Evolutionary conservation across 2,329 filamentous ascomycete species (phyloP), one percentile per base, ranked within the genome.

Genomic region (Pezicula radicicola): DNA sequence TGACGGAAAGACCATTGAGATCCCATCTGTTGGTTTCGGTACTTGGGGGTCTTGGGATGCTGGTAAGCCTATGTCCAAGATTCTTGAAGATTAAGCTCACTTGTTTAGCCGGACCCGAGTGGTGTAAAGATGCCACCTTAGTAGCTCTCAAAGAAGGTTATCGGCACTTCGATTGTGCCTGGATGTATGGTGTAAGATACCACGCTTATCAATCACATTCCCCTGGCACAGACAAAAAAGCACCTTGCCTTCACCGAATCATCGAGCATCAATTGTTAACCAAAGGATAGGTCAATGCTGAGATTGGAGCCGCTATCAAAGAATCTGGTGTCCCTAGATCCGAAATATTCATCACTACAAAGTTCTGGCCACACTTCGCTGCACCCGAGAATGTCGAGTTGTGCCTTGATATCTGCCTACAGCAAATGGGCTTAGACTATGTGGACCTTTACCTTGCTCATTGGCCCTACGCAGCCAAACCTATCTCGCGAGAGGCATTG

Each of bases 391-490:
- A 52, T 35, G 83, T 83, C 8, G 83, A 87, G 70, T 73, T 85
- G 61, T 83, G 80, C 37, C 77, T 92, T 36, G 81, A 89, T 60
- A 82, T 86, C 75, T 87, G 83, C 62, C 73, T 93, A 66, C 79
- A 84, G 71, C 77, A 80, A 53, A 74, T 94, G 36, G 87, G 88
- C 1, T 74, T 93, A 45, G 85, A 90, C 57, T 55, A 93, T 66
- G 78, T 94, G 7, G 89, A 94, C 66, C 74, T 93, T 54, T 89
- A 81, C 66, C 78, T 94, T 30, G 80, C 92, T 75, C 89, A 94
- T 73, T 55, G 54, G 52, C 51, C 50, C 4, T 52, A 28, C 33
- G 48, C 48, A 39, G 40, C 25, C 18, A 45, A 48, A 35, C 52
- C 50, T 16, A 50, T 39, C 10, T 52, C 49, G 1, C 49, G 25